These are phyloP conservation scores for Fusarium secorum DNA, from an alignment of 2,329 filamentous ascomycete genomes.

Conservation along the genomic window DNA sequence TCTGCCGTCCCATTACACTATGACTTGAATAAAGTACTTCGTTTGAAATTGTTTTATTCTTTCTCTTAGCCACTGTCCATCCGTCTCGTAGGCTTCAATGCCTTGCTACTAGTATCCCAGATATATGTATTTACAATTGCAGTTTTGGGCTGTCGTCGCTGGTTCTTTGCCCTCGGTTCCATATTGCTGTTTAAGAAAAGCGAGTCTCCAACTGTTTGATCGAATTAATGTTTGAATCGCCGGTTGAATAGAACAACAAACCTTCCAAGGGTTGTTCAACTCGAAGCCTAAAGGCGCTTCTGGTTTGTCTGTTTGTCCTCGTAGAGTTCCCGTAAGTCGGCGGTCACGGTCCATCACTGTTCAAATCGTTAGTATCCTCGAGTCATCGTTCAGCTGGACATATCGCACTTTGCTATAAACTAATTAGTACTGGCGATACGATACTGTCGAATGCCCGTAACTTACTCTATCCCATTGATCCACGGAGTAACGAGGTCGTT, in stretches of 20 bases:
- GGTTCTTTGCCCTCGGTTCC: slow-evolving; percentile 10
- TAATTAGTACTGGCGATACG: slow-evolving; percentile 42
- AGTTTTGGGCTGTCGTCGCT: slow-evolving; percentile 13
- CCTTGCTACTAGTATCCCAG: slow-evolving; percentile 4
- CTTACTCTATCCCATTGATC: slow-evolving; percentile 71
- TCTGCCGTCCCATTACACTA: not conserved
- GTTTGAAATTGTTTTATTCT: slow-evolving; percentile 23
- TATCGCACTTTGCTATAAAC: slow-evolving; percentile 61
- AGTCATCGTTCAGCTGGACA: not conserved
- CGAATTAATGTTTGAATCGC: not conserved
- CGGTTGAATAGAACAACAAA: slow-evolving; percentile 47
- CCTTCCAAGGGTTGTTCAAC: slow-evolving; percentile 70
- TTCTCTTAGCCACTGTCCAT: slow-evolving; percentile 10
- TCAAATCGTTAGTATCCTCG: slow-evolving; percentile 1
- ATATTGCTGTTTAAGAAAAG: slow-evolving; percentile 50
- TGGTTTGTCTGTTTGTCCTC: slow-evolving; percentile 65
- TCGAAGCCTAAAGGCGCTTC: slow-evolving; percentile 67
- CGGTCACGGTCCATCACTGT: slow-evolving; percentile 72
- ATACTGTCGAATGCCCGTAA: slow-evolving; percentile 3
- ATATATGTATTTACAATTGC: slow-evolving; percentile 36
- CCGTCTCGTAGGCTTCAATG: slow-evolving; percentile 1
- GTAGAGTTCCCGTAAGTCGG: slow-evolving; percentile 65
- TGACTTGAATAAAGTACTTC: not conserved
- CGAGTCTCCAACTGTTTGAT: slow-evolving; percentile 61
- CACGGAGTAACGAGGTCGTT: slow-evolving; percentile 65